Evolutionary conservation across 306 rosid genomes (phyloP).

Genomic region (Lagenaria siceraria): DNA sequence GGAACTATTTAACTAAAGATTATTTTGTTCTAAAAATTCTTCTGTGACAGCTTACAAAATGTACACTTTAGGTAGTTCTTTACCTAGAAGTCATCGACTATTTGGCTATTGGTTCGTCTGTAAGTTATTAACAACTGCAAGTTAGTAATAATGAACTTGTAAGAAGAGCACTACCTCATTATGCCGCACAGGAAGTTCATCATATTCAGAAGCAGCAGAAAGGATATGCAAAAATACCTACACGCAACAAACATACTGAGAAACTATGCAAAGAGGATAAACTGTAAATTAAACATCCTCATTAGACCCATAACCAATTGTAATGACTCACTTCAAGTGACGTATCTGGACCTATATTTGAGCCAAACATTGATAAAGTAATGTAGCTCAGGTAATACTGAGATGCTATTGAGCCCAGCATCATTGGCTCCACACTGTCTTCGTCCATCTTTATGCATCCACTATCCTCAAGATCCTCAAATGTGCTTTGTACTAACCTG

Average conservation of each 20-base stretch:
- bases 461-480: conserved; percentile 97
- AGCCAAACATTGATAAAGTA: conserved; percentile 91
- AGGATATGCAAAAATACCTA: conserved; percentile 83
- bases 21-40: not conserved
- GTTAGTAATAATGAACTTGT: not conserved
- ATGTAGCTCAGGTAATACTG: conserved; percentile 89
- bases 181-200: conserved; percentile 94
- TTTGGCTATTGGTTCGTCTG: not conserved
- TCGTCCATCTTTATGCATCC: conserved; percentile 83
- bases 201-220: conserved; percentile 84
- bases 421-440: conserved; percentile 53
- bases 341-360: conserved; percentile 82
- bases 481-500: conserved; percentile 74
- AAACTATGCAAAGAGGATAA: not conserved
- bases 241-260: not conserved
- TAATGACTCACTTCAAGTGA: conserved; percentile 63
- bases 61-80: not conserved
- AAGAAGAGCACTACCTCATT: conserved; percentile 52
- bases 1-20: not conserved
- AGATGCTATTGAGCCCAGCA: conserved; percentile 91
- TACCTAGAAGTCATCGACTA: not conserved
- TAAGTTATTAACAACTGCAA: not conserved
- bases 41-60: not conserved
- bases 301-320: not conserved
- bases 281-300: not conserved